Evolutionary conservation across 2,329 filamentous ascomycete genomes (phyloP).

Genomic region (Huntiella decipiens): DNA sequence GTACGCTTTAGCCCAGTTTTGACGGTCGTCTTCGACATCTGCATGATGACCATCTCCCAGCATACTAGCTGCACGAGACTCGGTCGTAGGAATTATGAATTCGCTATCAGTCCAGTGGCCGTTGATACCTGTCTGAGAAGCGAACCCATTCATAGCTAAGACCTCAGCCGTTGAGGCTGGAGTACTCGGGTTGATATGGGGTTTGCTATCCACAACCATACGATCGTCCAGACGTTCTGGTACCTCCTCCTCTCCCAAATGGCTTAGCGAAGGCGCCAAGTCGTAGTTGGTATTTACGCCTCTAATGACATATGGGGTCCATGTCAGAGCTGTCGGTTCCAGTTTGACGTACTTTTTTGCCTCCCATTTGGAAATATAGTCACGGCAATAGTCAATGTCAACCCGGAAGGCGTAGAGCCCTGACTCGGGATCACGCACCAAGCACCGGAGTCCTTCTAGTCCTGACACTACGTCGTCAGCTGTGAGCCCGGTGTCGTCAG

Average conservation of each 20-base stretch:
- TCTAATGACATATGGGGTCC: constrained; percentile 95
- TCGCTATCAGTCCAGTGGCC: not conserved
- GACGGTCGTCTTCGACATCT: constrained; percentile 19
- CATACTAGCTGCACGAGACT: constrained; percentile 3
- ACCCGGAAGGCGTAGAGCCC: constrained; percentile 78
- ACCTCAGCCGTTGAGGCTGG: not conserved
- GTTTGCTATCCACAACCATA: constrained; percentile 12
- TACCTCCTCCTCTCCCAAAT: constrained; percentile 54
- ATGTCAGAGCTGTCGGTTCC: constrained; percentile 61
- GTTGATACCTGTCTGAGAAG: not conserved
- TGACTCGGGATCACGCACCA: constrained; percentile 77
- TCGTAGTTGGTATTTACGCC: constrained; percentile 69
- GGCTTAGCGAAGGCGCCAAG: constrained; percentile 61
- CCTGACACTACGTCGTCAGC: constrained; percentile 91
- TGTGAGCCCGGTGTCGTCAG: constrained; percentile 84
- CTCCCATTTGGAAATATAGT: constrained; percentile 81
- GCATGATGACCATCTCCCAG: constrained; percentile 3
- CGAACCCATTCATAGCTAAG: constrained; percentile 1
- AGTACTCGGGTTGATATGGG: constrained; percentile 1
- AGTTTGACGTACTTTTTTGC: constrained; percentile 73
- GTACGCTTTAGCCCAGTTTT: constrained; percentile 29
- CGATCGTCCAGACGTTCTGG: constrained; percentile 15
- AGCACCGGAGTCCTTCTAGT: constrained; percentile 70
- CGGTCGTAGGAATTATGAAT: constrained; percentile 4
- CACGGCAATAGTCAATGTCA: constrained; percentile 65